Percentiles rank a stretch among this genome's conserved stretches.
Conservation (phyloP, 768 basidiomycete genomes). For the Hebeloma cylindrosporum region DNA sequence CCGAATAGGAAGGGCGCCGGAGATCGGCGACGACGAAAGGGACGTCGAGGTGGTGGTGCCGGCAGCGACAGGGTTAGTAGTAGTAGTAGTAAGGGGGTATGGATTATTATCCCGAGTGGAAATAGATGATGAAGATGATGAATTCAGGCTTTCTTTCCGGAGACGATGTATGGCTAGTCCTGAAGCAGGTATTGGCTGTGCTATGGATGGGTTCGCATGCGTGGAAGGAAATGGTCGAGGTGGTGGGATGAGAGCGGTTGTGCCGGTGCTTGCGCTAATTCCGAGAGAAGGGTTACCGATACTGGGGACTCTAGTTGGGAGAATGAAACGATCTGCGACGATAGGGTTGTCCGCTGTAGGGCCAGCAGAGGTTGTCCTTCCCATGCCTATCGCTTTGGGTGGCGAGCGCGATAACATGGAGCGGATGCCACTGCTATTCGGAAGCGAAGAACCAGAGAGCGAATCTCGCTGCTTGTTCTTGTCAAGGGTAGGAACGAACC, state of each 20-base stretch:
- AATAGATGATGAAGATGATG: slow-evolving; percentile 29
- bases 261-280: slow-evolving; percentile 25
- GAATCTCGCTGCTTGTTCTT: slow-evolving; percentile 65
- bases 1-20: slow-evolving; percentile 32
- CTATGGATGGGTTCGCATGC: slow-evolving; percentile 10
- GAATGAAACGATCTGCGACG: slow-evolving; percentile 38
- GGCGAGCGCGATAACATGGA: slow-evolving; percentile 22
- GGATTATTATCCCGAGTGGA: slow-evolving; percentile 22
- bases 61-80: slow-evolving; percentile 3
- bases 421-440: slow-evolving; percentile 20
- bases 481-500: slow-evolving; percentile 71
- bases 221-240: slow-evolving; percentile 27
- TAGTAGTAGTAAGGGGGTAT: slow-evolving; percentile 2
- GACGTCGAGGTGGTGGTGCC: slow-evolving; percentile 21
- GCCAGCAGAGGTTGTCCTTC: slow-evolving; percentile 17
- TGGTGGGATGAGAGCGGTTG: slow-evolving; percentile 30
- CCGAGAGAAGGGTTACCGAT: slow-evolving; percentile 18
- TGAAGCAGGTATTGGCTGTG: slow-evolving; percentile 24
- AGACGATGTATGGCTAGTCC: slow-evolving; percentile 43
- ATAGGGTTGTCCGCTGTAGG: slow-evolving; percentile 18
- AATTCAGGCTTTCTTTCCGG: slow-evolving; percentile 51
- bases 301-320: slow-evolving; percentile 28
- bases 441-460: slow-evolving; percentile 36
- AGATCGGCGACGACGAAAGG: slow-evolving; percentile 30
- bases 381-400: slow-evolving; percentile 20